These are phyloP conservation scores for Cutaneotrichosporon sp. DNA, from an alignment of 1,284 basidiomycete species.

Conservation along the genomic window DNA sequence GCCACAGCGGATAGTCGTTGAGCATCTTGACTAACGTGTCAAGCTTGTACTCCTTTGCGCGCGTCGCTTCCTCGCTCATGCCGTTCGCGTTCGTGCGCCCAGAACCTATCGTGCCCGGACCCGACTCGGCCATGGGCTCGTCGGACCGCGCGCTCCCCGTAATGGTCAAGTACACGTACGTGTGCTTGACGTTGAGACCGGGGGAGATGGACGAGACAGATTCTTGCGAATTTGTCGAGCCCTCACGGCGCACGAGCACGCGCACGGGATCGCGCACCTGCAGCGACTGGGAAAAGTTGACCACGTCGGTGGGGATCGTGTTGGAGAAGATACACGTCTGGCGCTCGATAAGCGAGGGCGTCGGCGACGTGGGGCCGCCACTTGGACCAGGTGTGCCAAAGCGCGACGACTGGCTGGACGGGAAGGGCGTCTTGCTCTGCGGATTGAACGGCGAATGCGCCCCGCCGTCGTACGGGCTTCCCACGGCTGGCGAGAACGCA, in stretches of 20 bases:
- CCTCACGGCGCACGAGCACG: conserved; percentile 92
- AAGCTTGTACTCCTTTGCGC: conserved; percentile 94
- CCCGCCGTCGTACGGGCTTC: conserved; percentile 45
- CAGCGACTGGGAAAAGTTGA: conserved; percentile 52
- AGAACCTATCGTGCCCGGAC: conserved; percentile 83
- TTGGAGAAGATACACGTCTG: conserved; percentile 90
- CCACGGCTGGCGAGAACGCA: conserved; percentile 40
- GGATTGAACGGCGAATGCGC: conserved; percentile 54
- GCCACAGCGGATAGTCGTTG: conserved; percentile 64
- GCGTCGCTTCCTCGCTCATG: conserved; percentile 68
- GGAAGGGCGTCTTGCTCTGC: conserved; percentile 48
- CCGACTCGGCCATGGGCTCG: conserved; percentile 54
- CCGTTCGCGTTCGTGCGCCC: conserved; percentile 58
- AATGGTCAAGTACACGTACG: conserved; percentile 86
- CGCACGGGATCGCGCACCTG: conserved; percentile 88
- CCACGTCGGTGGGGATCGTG: conserved; percentile 53
- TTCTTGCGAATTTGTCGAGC: conserved; percentile 54
- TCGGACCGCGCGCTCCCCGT: conserved; percentile 71
- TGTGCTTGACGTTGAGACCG: conserved; percentile 75
- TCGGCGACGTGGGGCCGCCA: conserved; percentile 12
- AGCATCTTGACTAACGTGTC: conserved; percentile 90
- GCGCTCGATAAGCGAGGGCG: conserved; percentile 55
- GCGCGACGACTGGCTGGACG: conserved; percentile 49
- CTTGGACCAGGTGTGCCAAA: conserved; percentile 24
- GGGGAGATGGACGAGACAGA: conserved; percentile 45